Evolutionary conservation across 164 flowering plant genomes (phyloP), one percentile per base, ranked within the genome.

Genomic region (Protea cynaroides): DNA sequence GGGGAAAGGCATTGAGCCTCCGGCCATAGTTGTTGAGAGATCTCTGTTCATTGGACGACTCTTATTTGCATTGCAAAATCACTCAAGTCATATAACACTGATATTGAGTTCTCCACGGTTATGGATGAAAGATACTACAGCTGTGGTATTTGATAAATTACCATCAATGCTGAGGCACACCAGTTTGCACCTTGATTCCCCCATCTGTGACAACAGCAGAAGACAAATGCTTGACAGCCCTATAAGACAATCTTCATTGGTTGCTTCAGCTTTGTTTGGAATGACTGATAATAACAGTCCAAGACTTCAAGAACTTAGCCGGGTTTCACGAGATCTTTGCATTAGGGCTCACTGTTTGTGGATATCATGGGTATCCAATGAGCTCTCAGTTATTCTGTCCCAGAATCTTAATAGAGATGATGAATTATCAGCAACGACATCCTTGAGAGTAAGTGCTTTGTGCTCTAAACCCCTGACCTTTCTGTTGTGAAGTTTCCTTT

Each of bases 21-120:
- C 87, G 9, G 72, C 88, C 58, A 74, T 80, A 66, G 69, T 83
- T 65, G 86, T 91, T 69, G 93, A 95, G 57, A 82, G 84, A 78
- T 83, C 97, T 40, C 85, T 95, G 64, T 84, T 92, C 72, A 84
- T 95, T 46, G 99, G 99, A 59, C 76, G 96, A 46, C 83, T 95
- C 24, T 70, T 95, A 72, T 92, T 86, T 84, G 96, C 99, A 56
- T 78, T 95, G 37, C 86, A 80, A 34, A 83, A 83, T 43, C 90
- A 95, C 76, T 90, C 88, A 18, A 95, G 75, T 68, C 88, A 88
- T 71, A 82, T 95, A 62, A 94, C 96, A 2, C 64, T 86, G n/a
- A 75, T 92, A 63, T 90, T 95, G 50, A 97, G 99, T 66, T 86
- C 97, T 50, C 97, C 99, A 43, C 83, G 90, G 76, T 75, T 73